Percentiles rank a stretch among this genome's conserved stretches.
Conservation (phyloP, 2,329 filamentous ascomycete species). For the Diaporthe longicolla region DNA sequence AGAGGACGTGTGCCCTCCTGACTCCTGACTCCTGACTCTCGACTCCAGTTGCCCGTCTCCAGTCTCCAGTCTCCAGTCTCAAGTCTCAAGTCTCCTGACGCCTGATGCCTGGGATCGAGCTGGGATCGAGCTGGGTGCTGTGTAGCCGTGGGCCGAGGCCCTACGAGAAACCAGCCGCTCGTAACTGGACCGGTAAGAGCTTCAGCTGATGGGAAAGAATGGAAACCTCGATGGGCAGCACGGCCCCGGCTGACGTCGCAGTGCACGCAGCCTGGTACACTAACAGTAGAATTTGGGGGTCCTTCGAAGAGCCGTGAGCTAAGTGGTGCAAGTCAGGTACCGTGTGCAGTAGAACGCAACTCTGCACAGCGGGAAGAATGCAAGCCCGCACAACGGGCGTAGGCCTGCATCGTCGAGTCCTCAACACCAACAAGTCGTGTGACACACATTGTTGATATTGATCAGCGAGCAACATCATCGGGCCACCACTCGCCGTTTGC, state of each 20-base stretch:
- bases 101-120: background rate
- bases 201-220: constrained; percentile 13
- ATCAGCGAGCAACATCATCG: background rate
- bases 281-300: background rate
- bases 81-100: constrained; percentile 13
- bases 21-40: constrained; percentile 31
- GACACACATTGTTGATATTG: background rate
- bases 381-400: background rate
- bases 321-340: background rate
- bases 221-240: constrained; percentile 1
- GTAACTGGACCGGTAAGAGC: constrained; percentile 3
- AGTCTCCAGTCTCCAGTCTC: background rate
- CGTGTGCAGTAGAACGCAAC: background rate
- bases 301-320: background rate
- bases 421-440: background rate
- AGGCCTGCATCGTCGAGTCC: background rate
- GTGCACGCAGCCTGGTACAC: background rate
- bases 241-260: constrained; percentile 24
- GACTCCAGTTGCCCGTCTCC: background rate
- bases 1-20: constrained; percentile 17
- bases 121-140: constrained; percentile 17
- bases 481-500: constrained; percentile 11
- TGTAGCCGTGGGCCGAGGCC: constrained; percentile 3
- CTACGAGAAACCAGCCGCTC: background rate
- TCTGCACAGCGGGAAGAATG: background rate